Evolutionary conservation across 192 early-diverging fungal species (phyloP).

Genomic region (Phycomyces blakesleeanus): DNA sequence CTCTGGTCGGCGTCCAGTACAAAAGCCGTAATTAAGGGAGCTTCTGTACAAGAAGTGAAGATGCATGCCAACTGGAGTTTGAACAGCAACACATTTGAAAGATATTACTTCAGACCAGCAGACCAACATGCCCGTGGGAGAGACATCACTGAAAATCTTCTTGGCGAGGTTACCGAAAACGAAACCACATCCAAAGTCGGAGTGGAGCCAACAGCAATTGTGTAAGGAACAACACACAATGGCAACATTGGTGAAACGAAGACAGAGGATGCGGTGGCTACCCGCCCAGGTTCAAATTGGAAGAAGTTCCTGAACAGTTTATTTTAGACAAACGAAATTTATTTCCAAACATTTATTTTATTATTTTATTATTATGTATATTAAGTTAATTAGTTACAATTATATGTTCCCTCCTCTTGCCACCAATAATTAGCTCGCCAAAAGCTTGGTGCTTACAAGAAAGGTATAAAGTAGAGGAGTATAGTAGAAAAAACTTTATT

Average conservation of each 20-base stretch:
- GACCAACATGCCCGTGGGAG: not conserved
- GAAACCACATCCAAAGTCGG: conserved; percentile 13
- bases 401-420: no score
- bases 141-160: no score
- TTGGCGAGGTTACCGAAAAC: not conserved
- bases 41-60: not conserved
- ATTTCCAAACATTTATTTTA: no score
- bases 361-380: no score
- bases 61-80: not conserved
- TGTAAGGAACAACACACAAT: conserved; percentile 11
- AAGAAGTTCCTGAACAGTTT: no score
- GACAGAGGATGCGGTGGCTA: conserved; percentile 3
- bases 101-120: not conserved
- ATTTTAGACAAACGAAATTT: no score
- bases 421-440: no score
- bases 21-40: not conserved
- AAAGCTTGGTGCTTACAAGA: no score
- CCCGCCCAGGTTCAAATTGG: not conserved
- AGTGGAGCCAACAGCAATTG: conserved; percentile 9
- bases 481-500: no score
- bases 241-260: conserved; percentile 11
- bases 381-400: no score
- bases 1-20: not conserved
- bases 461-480: no score
- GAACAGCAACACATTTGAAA: not conserved